Evolutionary conservation across 805 yeast genomes (phyloP).

Genomic region (Kazachstania psychrophila): DNA sequence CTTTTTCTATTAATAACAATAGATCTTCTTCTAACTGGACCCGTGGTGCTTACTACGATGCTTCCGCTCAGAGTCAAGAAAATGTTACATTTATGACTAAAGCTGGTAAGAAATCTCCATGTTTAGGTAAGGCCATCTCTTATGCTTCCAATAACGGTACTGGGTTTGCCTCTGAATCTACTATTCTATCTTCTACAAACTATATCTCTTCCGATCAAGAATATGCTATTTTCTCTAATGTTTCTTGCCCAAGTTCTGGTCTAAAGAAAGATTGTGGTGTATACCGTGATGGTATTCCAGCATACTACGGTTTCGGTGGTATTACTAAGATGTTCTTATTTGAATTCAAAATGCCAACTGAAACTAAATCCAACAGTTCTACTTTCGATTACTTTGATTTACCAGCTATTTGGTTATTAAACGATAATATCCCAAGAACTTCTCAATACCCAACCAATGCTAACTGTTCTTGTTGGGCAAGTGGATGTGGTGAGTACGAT

Average conservation of each 20-base stretch:
- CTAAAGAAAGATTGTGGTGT: constrained; percentile 61
- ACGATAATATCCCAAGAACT: constrained; percentile 66
- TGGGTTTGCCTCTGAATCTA: constrained; percentile 36
- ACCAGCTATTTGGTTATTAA: constrained; percentile 74
- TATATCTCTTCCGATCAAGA: constrained; percentile 50
- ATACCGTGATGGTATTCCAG: constrained; percentile 64
- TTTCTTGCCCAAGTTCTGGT: constrained; percentile 48
- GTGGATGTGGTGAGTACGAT: constrained; percentile 76
- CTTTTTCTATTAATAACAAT: constrained; percentile 27
- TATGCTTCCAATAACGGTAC: constrained; percentile 53
- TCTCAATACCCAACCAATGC: constrained; percentile 52
- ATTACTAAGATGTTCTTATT: constrained; percentile 61
- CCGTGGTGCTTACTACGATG: constrained; percentile 49
- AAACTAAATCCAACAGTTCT: constrained; percentile 32
- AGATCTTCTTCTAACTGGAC: constrained; percentile 41
- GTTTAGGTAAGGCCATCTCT: constrained; percentile 60
- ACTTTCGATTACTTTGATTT: constrained; percentile 38
- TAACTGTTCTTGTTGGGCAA: constrained; percentile 67
- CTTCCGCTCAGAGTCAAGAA: constrained; percentile 38
- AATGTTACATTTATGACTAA: constrained; percentile 61
- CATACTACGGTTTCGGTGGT: constrained; percentile 64
- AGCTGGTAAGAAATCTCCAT: constrained; percentile 51
- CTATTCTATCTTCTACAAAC: constrained; percentile 41
- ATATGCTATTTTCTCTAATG: constrained; percentile 49
- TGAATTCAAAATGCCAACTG: constrained; percentile 60